Evolutionary conservation across 192 early-diverging fungal species (phyloP).

Genomic region (Umbelopsis ramanniana): DNA sequence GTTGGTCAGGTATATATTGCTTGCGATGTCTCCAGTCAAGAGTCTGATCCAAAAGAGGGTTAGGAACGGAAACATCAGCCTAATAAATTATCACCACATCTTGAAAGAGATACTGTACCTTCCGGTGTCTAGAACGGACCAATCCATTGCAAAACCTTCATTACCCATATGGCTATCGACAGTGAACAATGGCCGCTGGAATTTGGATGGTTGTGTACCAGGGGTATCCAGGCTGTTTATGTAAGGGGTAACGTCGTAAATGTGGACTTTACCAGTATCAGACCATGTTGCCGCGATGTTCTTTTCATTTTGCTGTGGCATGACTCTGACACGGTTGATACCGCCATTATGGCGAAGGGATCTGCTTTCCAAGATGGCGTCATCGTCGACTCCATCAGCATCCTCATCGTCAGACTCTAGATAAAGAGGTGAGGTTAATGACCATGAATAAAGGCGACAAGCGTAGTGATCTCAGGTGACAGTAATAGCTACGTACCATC

Average conservation of each 20-base stretch:
- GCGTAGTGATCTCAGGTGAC: not conserved
- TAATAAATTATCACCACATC: no score
- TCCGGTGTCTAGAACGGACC: conserved; percentile 72
- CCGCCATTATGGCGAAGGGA: conserved; percentile 87
- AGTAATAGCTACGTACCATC: conserved; percentile 46
- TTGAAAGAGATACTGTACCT: conserved; percentile 31
- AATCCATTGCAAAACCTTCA: conserved; percentile 98
- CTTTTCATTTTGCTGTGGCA: conserved; percentile 51
- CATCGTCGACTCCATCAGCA: conserved; percentile 90
- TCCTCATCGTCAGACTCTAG: conserved; percentile 76
- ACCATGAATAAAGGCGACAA: not conserved
- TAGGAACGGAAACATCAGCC: not conserved
- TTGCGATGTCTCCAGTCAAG: conserved; percentile 83
- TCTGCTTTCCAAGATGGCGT: conserved; percentile 88
- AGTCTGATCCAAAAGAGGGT: conserved; percentile 50
- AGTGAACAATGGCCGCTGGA: conserved; percentile 76
- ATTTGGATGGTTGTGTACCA: conserved; percentile 67
- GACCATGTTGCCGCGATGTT: conserved; percentile 91
- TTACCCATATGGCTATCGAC: conserved; percentile 79
- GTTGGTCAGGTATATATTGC: conserved; percentile 84
- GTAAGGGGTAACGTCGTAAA: conserved; percentile 85
- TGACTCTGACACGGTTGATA: conserved; percentile 86
- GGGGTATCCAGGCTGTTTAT: conserved; percentile 81
- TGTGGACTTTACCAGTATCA: conserved; percentile 93
- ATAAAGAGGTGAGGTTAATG: not conserved